Conservation (phyloP, 768 basidiomycete genomes). For the Gloeophyllum trabeum region DNA sequence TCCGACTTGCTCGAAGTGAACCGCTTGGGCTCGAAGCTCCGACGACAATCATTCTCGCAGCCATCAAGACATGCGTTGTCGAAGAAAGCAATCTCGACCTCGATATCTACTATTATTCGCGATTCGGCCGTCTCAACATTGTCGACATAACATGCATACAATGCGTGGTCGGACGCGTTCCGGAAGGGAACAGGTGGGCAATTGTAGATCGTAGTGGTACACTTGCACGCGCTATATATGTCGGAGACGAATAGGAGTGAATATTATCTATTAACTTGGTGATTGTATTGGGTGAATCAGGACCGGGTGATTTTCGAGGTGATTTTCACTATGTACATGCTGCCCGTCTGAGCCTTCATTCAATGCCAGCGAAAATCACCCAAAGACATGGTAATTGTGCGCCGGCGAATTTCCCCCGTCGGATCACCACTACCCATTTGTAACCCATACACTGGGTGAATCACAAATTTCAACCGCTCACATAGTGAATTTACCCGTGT, state of each 20-base stretch:
- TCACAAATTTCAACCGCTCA: too few species aligned
- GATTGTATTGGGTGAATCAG: too few species aligned
- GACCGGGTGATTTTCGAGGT: too few species aligned
- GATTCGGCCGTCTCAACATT: slow-evolving; percentile 6
- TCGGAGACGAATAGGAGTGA: slow-evolving; percentile 5
- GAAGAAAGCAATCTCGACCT: neutral
- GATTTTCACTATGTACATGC: too few species aligned
- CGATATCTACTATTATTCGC: slow-evolving; percentile 11
- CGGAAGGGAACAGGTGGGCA: slow-evolving; percentile 6
- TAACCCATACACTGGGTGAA: too few species aligned
- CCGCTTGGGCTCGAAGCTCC: slow-evolving; percentile 8
- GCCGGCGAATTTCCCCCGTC: too few species aligned
- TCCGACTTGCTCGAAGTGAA: slow-evolving; percentile 11
- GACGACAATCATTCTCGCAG: slow-evolving; percentile 14
- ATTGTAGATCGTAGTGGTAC: slow-evolving; percentile 17
- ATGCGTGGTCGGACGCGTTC: slow-evolving; percentile 15
- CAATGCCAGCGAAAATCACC: too few species aligned
- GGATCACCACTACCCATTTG: too few species aligned
- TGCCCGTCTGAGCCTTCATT: too few species aligned
- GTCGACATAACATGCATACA: slow-evolving; percentile 14
- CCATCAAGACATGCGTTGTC: slow-evolving; percentile 11
- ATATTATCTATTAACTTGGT: too few species aligned
- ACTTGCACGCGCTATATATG: slow-evolving; percentile 5
- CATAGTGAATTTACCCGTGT: too few species aligned
- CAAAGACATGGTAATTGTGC: too few species aligned